Evolutionary conservation across 176 grass and related monocot species (phyloP).

Genomic region (Aechmea fasciata): DNA sequence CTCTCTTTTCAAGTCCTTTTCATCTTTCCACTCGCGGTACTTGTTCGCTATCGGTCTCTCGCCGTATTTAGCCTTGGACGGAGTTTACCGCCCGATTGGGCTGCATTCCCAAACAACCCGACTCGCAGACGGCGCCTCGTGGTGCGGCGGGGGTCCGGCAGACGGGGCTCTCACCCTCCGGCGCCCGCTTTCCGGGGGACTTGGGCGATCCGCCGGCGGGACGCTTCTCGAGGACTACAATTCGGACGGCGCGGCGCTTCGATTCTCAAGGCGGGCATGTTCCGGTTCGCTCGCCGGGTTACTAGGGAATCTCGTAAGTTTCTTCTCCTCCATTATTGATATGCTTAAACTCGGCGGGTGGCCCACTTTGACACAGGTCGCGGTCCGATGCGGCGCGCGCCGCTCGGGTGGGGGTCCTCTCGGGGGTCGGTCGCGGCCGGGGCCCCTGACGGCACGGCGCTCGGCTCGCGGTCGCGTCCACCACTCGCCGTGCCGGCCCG

Average conservation of each 20-base stretch:
- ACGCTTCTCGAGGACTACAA: constrained; percentile 29
- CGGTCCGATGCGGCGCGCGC: too few relatives aligned
- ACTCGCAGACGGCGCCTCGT: constrained; percentile 38
- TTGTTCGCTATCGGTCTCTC: constrained; percentile 73
- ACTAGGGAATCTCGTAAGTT: constrained; percentile 30
- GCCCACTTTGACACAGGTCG: too few relatives aligned
- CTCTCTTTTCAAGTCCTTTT: too few relatives aligned
- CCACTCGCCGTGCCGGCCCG: neutral
- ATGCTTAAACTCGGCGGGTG: neutral
- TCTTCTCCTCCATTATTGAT: neutral
- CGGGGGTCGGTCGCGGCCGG: too few relatives aligned
- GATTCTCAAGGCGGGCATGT: constrained; percentile 24
- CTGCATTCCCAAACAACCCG: neutral
- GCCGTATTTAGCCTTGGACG: neutral
- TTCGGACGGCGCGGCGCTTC: neutral
- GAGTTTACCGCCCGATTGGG: neutral
- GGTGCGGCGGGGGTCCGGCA: constrained; percentile 34
- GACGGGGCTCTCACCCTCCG: constrained; percentile 62
- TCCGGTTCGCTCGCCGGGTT: constrained; percentile 35
- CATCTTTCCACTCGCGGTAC: constrained; percentile 64
- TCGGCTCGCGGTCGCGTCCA: neutral
- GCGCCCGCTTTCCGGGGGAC: constrained; percentile 54
- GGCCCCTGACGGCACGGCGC: neutral
- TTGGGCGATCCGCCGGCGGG: constrained; percentile 16
- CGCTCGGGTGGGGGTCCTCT: too few relatives aligned